A percentile compares a stretch with the other conserved stretches of the same genome.
Conservation (phyloP, 345 rosid species). For the Dipteronia dyeriana region DNA sequence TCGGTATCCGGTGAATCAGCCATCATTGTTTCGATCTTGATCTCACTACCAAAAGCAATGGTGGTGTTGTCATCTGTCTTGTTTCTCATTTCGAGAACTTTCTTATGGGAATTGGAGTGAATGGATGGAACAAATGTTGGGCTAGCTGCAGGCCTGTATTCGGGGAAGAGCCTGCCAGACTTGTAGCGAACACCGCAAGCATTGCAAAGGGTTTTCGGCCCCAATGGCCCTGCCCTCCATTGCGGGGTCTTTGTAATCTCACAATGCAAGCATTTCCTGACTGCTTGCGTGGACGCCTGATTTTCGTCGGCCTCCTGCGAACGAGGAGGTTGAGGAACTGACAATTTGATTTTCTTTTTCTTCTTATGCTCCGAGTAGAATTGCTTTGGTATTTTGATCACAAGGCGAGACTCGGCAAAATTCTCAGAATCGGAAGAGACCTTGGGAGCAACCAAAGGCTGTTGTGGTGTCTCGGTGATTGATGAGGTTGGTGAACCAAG, state of each 20-base stretch:
- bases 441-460: slow-evolving; percentile 23
- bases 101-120: slow-evolving; percentile 98
- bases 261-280: slow-evolving; percentile 93
- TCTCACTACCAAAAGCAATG: slow-evolving; percentile 3
- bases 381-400: slow-evolving; percentile 71
- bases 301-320: slow-evolving; percentile 38
- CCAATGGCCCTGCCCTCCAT: slow-evolving; percentile 99
- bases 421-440: slow-evolving; percentile 53
- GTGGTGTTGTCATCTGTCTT: slow-evolving; percentile 33
- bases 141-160: slow-evolving; percentile 95
- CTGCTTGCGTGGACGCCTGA: slow-evolving; percentile 34
- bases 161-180: slow-evolving; percentile 96
- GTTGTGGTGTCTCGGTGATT: slow-evolving; percentile 29
- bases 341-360: slow-evolving; percentile 75
- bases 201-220: slow-evolving; percentile 96
- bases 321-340: slow-evolving; percentile 35
- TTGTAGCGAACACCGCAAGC: slow-evolving; percentile 97
- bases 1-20: slow-evolving; percentile 25
- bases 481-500: slow-evolving; percentile 46
- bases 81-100: slow-evolving; percentile 89
- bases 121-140: slow-evolving; percentile 85
- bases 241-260: slow-evolving; percentile 96
- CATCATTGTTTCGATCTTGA: slow-evolving; percentile 15
- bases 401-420: slow-evolving; percentile 56
- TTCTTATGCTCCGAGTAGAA: slow-evolving; percentile 56